Base-by-base conservation (phyloP, 2,329 filamentous ascomycete genomes). In the Monilinia laxa region DNA sequence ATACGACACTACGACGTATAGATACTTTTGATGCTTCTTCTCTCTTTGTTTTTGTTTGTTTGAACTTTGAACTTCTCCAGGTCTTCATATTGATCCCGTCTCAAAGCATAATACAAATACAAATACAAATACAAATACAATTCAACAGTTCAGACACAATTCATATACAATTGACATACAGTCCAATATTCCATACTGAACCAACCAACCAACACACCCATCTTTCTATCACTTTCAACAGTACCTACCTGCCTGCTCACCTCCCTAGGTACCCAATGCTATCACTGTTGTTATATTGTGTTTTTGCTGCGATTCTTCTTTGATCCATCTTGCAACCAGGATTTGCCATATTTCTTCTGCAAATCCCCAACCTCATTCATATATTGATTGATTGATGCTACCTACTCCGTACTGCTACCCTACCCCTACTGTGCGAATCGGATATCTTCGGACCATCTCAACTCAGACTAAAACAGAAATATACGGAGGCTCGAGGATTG, bases 371-470 rank as follows among this genome's bases (percentile, higher is more conserved):
- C 25, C 20, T 23, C 25, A 23, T 23, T 42, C 40, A 42, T n/a
- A 55, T 20, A 38, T 38, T 23, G 31, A 40, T 47, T 14, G 16
- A 7, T 47, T 9, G 18, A n/a, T n/a, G 9, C 18, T n/a, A 16
- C 18, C 18, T 16, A 47, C 20, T 20, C 42, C n/a, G n/a, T 47
- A 47, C 42, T 47, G 6, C 42, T 20, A 47, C 45, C 18, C 12
- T 42, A 9, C 28, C 28, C 28, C 38, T 14, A 16, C 12, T 2
- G 16, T n/a, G 18, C 45, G 45, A 40, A 16, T 35, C 56, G 56
- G 42, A 20, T 18, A 47, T n/a, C 42, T 35, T 60, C 57, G 28
- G 42, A 60, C 25, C 23, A 42, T 57, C 54, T 20, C 55, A 57
- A 4, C 42, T 31, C 12, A 11, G 7, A 42, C 54, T 31, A 16